Evolutionary conservation across 352 stramenopile species (phyloP).

Genomic region (Pythium graminicola): DNA sequence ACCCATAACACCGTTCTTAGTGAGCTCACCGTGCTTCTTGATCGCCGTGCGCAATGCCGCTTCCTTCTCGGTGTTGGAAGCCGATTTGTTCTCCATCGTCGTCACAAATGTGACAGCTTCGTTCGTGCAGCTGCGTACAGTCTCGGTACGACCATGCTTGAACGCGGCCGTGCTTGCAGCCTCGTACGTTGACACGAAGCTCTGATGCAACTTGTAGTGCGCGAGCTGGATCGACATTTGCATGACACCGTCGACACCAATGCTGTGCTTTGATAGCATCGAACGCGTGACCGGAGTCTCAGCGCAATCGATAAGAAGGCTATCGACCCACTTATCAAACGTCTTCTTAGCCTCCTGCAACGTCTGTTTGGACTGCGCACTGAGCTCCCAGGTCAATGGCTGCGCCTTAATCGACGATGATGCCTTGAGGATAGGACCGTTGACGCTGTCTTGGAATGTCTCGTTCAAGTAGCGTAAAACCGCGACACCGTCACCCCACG

Average conservation of each 20-base stretch:
- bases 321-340: conserved; percentile 59
- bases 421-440: conserved; percentile 55
- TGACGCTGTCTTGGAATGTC: conserved; percentile 74
- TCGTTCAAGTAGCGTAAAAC: conserved; percentile 88
- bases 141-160: conserved; percentile 88
- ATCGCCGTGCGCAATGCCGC: conserved; percentile 59
- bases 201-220: conserved; percentile 76
- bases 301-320: conserved; percentile 61
- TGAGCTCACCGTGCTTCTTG: conserved; percentile 85
- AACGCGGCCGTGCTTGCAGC: conserved; percentile 86
- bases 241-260: conserved; percentile 87
- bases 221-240: conserved; percentile 89
- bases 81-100: conserved; percentile 52
- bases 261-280: conserved; percentile 60
- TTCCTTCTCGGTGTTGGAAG: conserved; percentile 52
- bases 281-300: conserved; percentile 65
- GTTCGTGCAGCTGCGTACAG: conserved; percentile 84
- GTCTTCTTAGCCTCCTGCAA: conserved; percentile 61
- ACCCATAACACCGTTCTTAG: conserved; percentile 88
- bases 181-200: conserved; percentile 86
- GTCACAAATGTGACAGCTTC: conserved; percentile 73
- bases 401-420: conserved; percentile 21
- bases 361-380: conserved; percentile 43
- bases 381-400: conserved; percentile 64
- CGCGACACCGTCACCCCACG: conserved; percentile 72